Conservation (phyloP, 305 asterid species). For the Salvia sclarea region DNA sequence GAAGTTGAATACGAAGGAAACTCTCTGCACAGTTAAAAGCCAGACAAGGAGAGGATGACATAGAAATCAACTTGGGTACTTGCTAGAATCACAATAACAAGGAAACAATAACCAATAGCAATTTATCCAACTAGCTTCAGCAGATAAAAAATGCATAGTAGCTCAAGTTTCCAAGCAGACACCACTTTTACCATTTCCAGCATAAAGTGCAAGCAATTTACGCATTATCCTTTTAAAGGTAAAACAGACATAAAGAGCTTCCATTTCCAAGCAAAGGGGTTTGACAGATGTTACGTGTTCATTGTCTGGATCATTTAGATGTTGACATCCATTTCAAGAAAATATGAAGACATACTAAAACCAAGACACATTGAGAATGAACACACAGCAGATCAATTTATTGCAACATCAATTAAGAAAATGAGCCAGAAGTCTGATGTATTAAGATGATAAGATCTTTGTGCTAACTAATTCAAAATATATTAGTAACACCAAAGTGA, state of each 20-base stretch:
- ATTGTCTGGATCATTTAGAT: background rate
- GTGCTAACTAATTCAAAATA: background rate
- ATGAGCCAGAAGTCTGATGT: background rate
- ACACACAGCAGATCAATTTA: slow-evolving; percentile 3
- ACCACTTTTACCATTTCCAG: background rate
- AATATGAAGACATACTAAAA: background rate
- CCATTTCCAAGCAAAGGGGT: background rate
- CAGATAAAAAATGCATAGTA: background rate
- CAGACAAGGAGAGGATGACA: background rate
- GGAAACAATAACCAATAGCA: background rate
- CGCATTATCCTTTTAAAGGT: background rate
- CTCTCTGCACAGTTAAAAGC: background rate
- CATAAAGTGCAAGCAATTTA: background rate
- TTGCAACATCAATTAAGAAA: background rate
- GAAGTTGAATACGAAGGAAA: background rate
- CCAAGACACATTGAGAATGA: background rate
- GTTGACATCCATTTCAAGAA: background rate
- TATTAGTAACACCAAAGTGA: slow-evolving; percentile 7
- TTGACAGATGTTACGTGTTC: background rate
- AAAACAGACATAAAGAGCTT: background rate
- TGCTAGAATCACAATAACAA: background rate
- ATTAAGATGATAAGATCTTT: background rate
- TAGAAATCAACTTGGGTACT: background rate
- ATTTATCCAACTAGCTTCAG: background rate
- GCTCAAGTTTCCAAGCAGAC: background rate